These are phyloP conservation scores for Kingdonia uniflora DNA, from an alignment of 164 flowering plant genomes.

Conservation along the genomic window DNA sequence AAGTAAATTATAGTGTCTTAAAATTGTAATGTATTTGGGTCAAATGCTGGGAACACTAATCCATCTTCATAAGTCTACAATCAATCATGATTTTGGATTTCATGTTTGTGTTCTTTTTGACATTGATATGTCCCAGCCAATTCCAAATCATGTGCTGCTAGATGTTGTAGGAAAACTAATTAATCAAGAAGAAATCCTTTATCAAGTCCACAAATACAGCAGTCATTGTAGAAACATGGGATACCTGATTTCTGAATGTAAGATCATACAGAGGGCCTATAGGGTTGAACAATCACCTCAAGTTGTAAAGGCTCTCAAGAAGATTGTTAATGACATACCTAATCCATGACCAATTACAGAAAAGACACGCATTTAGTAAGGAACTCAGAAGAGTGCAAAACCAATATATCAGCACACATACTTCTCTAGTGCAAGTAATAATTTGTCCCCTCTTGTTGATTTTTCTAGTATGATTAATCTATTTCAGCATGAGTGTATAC, in stretches of 20 bases:
- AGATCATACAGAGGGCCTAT: neutral
- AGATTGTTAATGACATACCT: too few relatives aligned
- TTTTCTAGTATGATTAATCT: too few relatives aligned
- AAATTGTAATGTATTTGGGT: neutral
- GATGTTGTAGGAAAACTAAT: too few relatives aligned
- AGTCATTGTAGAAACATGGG: neutral
- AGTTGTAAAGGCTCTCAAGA: too few relatives aligned
- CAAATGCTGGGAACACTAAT: neutral
- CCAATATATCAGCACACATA: too few relatives aligned
- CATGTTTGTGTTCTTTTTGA: neutral
- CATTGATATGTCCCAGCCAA: neutral
- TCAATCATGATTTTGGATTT: neutral
- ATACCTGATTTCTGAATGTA: neutral
- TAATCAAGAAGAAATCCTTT: neutral
- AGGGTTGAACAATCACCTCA: neutral
- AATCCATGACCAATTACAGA: too few relatives aligned
- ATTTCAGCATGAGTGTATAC: too few relatives aligned
- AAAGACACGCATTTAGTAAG: too few relatives aligned
- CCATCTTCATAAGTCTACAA: neutral
- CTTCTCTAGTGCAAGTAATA: too few relatives aligned
- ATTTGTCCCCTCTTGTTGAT: too few relatives aligned
- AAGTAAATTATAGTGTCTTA: neutral
- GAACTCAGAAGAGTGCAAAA: too few relatives aligned
- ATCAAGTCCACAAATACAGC: neutral
- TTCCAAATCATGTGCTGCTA: neutral